Conservation (phyloP, 345 rosid genomes). For the Microthlaspi erraticum region DNA sequence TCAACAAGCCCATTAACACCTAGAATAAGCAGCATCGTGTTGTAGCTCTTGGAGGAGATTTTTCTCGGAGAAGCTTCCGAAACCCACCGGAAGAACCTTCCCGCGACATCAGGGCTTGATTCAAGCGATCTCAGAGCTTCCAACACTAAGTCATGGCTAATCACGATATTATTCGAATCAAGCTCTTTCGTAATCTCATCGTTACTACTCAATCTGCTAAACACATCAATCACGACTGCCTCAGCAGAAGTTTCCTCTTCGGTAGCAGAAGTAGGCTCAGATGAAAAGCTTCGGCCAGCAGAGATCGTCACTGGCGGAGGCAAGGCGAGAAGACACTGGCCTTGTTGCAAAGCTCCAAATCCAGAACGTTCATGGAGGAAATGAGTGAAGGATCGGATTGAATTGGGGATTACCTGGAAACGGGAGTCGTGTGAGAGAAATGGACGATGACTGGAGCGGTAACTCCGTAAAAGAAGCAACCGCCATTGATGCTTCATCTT, state of each 20-base stretch:
- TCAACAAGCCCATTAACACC: constrained; percentile 63
- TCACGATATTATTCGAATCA: constrained; percentile 49
- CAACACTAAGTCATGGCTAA: constrained; percentile 60
- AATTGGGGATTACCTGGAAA: constrained; percentile 49
- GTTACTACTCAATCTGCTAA: constrained; percentile 48
- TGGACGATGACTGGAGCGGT: constrained; percentile 42
- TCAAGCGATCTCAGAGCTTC: constrained; percentile 57
- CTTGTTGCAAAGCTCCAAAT: constrained; percentile 10
- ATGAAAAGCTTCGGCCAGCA: constrained; percentile 49
- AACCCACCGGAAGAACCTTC: constrained; percentile 73
- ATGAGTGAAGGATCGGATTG: constrained; percentile 41
- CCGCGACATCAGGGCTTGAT: constrained; percentile 66
- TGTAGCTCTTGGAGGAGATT: constrained; percentile 68
- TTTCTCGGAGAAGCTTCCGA: constrained; percentile 48
- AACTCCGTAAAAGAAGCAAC: constrained; percentile 43
- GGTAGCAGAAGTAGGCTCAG: constrained; percentile 47
- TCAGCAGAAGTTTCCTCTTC: constrained; percentile 45
- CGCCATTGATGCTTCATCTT: constrained; percentile 36
- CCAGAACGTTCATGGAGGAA: constrained; percentile 37
- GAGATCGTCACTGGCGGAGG: constrained; percentile 11
- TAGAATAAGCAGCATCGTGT: constrained; percentile 66
- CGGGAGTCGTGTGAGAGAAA: constrained; percentile 30
- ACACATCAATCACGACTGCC: constrained; percentile 46
- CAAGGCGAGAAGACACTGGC: constrained; percentile 2
- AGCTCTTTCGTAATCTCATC: constrained; percentile 58